phyloP scores from a whole-genome alignment of 257 asterid genomes.

The Solanum commersonii region DNA sequence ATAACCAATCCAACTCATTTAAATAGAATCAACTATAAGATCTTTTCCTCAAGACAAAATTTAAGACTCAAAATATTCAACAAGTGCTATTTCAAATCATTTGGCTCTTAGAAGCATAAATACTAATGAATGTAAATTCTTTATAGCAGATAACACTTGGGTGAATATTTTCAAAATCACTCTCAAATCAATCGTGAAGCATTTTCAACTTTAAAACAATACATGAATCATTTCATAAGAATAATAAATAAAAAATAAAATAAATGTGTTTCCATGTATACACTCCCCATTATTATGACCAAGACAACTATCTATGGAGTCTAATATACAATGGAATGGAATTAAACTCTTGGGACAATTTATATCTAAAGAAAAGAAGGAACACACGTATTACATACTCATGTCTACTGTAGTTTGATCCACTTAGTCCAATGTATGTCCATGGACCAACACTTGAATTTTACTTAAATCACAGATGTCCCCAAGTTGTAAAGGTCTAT shows the following conservation, averaged over 20 bases:
- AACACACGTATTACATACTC: background rate
- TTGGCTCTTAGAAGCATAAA: background rate
- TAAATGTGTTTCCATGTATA: background rate
- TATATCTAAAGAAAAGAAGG: background rate
- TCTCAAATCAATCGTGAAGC: background rate
- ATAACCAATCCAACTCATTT: background rate
- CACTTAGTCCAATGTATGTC: background rate
- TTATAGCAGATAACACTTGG: background rate
- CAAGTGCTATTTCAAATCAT: background rate
- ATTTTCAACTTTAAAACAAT: background rate
- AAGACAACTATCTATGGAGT: background rate
- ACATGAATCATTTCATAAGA: background rate
- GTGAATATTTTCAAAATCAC: background rate
- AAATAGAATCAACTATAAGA: background rate
- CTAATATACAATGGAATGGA: background rate
- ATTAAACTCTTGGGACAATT: background rate
- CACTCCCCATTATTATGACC: background rate
- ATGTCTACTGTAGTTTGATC: background rate
- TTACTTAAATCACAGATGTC: background rate
- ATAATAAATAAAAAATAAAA: background rate
- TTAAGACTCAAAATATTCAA: background rate
- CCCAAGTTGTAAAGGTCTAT: background rate
- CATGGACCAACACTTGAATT: background rate
- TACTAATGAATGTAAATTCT: background rate
- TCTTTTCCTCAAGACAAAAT: background rate